These are phyloP conservation scores for Apophysomyces ossiformis DNA, from an alignment of 371 early-diverging fungal genomes.

Conservation along the genomic window DNA sequence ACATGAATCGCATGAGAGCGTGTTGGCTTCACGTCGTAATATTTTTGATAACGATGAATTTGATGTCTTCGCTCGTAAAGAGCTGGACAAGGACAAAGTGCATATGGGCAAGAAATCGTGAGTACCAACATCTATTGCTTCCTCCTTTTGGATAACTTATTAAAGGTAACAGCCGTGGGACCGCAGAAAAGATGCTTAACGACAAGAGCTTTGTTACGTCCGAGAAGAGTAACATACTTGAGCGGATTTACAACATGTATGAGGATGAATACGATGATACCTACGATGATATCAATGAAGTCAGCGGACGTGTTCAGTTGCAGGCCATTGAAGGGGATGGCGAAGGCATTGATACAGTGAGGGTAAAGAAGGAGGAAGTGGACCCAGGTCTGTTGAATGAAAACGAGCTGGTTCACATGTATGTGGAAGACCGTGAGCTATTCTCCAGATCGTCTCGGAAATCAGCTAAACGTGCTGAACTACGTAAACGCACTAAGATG, in stretches of 20 bases:
- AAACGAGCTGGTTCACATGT: constrained; percentile 58
- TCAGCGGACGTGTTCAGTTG: constrained; percentile 58
- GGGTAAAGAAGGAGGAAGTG: constrained; percentile 22
- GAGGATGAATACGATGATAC: constrained; percentile 94
- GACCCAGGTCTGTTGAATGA: constrained; percentile 68
- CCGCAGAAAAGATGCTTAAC: constrained; percentile 49
- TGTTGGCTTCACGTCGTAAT: constrained; percentile 72
- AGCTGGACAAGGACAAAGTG: constrained; percentile 67
- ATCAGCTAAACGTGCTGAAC: constrained; percentile 58
- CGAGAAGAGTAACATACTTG: constrained; percentile 65
- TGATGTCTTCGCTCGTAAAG: constrained; percentile 72
- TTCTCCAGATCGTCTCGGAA: constrained; percentile 66
- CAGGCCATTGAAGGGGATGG: constrained; percentile 45
- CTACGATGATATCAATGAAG: constrained; percentile 79
- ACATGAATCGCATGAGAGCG: constrained; percentile 15
- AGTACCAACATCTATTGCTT: constrained; percentile 15
- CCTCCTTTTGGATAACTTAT: background rate
- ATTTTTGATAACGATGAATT: constrained; percentile 93
- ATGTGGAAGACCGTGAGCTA: constrained; percentile 52
- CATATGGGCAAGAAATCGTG: constrained; percentile 75
- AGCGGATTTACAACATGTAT: constrained; percentile 65
- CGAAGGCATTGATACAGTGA: constrained; percentile 53
- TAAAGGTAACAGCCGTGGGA: constrained; percentile 36
- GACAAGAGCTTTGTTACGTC: constrained; percentile 63
- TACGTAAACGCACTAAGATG: constrained; percentile 74